Base-by-base conservation (phyloP, 2,329 filamentous ascomycete species). In the Lachnum nothofagi region DNA sequence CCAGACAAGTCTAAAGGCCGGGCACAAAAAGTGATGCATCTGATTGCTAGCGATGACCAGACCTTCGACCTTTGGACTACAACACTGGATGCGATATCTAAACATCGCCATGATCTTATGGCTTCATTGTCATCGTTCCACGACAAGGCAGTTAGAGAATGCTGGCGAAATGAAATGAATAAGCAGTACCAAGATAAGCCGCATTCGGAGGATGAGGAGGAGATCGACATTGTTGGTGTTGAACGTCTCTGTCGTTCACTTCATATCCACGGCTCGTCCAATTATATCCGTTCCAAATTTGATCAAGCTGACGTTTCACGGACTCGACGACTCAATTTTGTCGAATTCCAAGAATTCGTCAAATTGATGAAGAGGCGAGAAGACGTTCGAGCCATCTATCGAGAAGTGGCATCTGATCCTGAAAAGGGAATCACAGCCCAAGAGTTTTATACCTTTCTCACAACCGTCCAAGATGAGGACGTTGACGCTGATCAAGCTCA, bases 101-200 rank as follows among this genome's bases (percentile, higher is more conserved):
- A 86, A 59, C 88, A 95, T 63, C 82, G 93, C 46, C 89, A 94
- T 55, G 87, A 91, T 46, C 79, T 93, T 60, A 95, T 97, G 86
- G 83, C 88, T 10, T 93, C 89, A 5, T 72, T 98, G 49, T 88
- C 91, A 67, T 83, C 88, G 4, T 94, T 91, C 64, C 83, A 87
- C 56, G 84, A 95, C 63, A 85, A 85, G 57, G 89, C 88, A 41
- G 80, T 96, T 44, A 82, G 83, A 46, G 79, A 82, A 40, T 91
- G 94, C 68, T 98, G 93, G 93, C 80, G 83, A 53, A 82, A 79
- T 38, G 89, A 94, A 65, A 93, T 95, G 81, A 74, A 78, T 24
- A 83, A 83, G 62, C 77, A 85, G 48, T 82, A 78, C 55, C 73
- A 75, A 9, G 78, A 76, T 5, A 70, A 68, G 44, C 67, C 71